Conservation (phyloP, 208 protist genomes). For the Leishmania martiniquensis region DNA sequence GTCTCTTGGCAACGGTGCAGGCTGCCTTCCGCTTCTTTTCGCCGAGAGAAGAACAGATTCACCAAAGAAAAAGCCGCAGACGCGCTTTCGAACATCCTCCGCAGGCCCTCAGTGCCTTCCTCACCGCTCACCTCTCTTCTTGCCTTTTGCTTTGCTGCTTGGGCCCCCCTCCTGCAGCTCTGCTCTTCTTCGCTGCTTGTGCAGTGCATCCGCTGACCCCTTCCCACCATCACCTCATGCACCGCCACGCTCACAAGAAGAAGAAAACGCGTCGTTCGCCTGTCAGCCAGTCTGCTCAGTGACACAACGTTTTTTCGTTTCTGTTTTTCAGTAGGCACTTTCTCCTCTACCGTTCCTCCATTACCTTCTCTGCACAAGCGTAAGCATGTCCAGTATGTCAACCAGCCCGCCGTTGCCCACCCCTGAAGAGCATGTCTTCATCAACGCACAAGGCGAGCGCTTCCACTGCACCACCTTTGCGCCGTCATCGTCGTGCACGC, state of each 20-base stretch:
- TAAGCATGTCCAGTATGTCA: not conserved
- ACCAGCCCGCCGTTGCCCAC: constrained; percentile 1
- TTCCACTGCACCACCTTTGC: constrained; percentile 62
- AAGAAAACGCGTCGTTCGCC: not conserved
- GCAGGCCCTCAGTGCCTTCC: too few relatives aligned
- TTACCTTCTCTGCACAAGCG: not conserved
- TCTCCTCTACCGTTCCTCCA: not conserved
- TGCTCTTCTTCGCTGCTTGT: not conserved
- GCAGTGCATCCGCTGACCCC: too few relatives aligned
- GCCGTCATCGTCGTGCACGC: constrained; percentile 3
- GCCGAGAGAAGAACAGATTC: too few relatives aligned
- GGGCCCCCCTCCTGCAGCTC: not conserved
- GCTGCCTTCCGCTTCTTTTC: too few relatives aligned
- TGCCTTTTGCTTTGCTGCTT: not conserved
- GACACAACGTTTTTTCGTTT: not conserved
- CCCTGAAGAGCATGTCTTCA: constrained; percentile 39
- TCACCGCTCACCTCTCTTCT: too few relatives aligned
- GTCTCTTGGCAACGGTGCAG: too few relatives aligned
- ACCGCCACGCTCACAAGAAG: not conserved
- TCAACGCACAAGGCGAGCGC: constrained; percentile 42
- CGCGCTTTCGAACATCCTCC: too few relatives aligned
- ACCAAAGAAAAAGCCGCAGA: too few relatives aligned
- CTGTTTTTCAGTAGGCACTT: not conserved
- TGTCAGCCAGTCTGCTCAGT: not conserved
- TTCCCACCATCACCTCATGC: not conserved